Evolutionary conservation across 2,329 filamentous ascomycete genomes (phyloP), one percentile per base, ranked within the genome.

Genomic region (Trichoderma sp.): DNA sequence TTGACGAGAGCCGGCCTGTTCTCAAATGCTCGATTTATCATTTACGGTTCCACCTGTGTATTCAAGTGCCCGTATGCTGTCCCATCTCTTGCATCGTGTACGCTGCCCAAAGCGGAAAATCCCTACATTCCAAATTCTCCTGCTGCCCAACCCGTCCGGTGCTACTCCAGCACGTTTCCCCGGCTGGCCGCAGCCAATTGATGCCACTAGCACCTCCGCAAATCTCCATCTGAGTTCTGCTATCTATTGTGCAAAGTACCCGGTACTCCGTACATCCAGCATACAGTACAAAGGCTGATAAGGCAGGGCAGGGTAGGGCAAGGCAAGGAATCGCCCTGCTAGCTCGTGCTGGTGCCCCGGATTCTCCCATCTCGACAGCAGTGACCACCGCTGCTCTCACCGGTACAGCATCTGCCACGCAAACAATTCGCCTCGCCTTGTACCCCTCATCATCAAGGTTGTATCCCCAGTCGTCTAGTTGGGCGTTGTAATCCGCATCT

Each of bases 161-260:
- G 25, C 48, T 10, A 52, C 17, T 22, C 42, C 22, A 48, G 50
- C 34, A 29, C 32, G 32, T 19, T 22, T 19, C 32, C 32, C 32
- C 50, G 15, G 52, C 4, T 7, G 37, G 39, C 27, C 25, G 12
- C 17, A 22, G 42, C 57, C 53, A 29, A 7, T n/a, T n/a, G n/a
- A n/a, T 32, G 25, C 25, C 57, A 48, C 57, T 60, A 60, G 27
- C 57, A 45, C 34, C 60, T 64, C 60, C 60, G 60, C 60, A 64
- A 54, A 64, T 32, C 60, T 29, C 48, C 50, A 39, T 64, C 54
- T 58, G 4, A 42, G 19, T 17, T 32, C 27, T 34, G 17, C 10
- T 32, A 56, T 25, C 29, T 7, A 22, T 29, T 42, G 15, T 42
- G 56, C 35, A 27, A 37, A 42, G 37, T 59, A 42, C 35, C 22